Percentiles rank a stretch among this genome's conserved stretches.
Evolutionary conservation across 371 early-diverging fungal genomes (phyloP).

Genomic region (Rhizomucor pusillus): DNA sequence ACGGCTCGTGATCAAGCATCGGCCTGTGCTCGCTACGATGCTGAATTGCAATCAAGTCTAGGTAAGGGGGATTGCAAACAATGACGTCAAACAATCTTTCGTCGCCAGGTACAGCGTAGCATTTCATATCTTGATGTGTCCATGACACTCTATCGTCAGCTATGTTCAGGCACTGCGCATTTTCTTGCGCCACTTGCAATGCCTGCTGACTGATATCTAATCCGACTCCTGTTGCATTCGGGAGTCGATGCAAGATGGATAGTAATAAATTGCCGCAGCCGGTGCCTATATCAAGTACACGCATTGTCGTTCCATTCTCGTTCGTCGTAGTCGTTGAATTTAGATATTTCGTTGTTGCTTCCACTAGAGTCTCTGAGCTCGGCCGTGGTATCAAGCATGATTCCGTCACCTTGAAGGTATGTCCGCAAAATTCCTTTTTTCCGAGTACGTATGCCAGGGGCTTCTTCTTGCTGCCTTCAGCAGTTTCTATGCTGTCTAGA

Average conservation of each 20-base stretch:
- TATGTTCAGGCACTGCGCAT: constrained; percentile 33
- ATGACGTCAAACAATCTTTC: constrained; percentile 56
- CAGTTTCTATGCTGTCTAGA: constrained; percentile 12
- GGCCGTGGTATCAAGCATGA: constrained; percentile 72
- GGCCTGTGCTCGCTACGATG: constrained; percentile 27
- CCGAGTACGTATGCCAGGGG: constrained; percentile 63
- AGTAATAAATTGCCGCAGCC: constrained; percentile 73
- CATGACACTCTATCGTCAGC: constrained; percentile 26
- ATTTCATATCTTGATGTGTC: constrained; percentile 40
- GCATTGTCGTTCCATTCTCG: constrained; percentile 1
- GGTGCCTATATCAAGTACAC: constrained; percentile 72
- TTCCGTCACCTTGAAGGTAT: constrained; percentile 57
- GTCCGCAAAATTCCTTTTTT: constrained; percentile 56
- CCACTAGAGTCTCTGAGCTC: constrained; percentile 66
- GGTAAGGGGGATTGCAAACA: constrained; percentile 78
- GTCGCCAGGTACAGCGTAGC: constrained; percentile 9
- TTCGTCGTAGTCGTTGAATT: neutral
- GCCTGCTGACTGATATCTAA: constrained; percentile 67
- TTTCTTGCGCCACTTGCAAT: constrained; percentile 51
- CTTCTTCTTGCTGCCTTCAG: constrained; percentile 32
- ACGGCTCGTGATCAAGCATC: constrained; percentile 60
- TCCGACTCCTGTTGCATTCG: constrained; percentile 47
- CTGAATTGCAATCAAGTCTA: constrained; percentile 29
- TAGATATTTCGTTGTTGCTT: constrained; percentile 24
- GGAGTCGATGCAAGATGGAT: constrained; percentile 45